Evolutionary conservation across 352 stramenopile species (phyloP).

Genomic region (Phytophthora tubulina): DNA sequence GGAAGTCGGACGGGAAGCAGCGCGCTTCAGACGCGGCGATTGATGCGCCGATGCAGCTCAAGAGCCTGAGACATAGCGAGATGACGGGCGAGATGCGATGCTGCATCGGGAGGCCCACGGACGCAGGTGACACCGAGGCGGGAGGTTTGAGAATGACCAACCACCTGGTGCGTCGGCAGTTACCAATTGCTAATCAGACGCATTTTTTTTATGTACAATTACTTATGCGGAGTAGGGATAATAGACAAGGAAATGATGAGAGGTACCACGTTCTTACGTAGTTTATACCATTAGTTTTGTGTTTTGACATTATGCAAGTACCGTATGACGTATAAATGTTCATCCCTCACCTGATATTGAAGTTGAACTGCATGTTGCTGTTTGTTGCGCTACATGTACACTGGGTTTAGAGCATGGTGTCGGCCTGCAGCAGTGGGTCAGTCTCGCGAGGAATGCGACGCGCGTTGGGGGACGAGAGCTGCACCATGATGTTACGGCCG

Average conservation of each 20-base stretch:
- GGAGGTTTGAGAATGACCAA: slow-evolving; percentile 19
- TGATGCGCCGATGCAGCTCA: neutral
- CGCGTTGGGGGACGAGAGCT: slow-evolving; percentile 33
- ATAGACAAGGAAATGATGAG: too few relatives aligned
- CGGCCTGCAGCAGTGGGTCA: slow-evolving; percentile 33
- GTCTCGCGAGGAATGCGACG: slow-evolving; percentile 33
- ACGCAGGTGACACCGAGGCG: neutral
- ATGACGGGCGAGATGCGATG: neutral
- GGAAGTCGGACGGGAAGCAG: slow-evolving; percentile 48
- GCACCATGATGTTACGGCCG: slow-evolving; percentile 34
- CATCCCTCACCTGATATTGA: slow-evolving; percentile 1
- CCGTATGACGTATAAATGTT: neutral
- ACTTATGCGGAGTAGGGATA: too few relatives aligned
- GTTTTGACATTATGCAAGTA: too few relatives aligned
- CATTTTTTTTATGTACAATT: neutral
- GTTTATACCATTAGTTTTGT: too few relatives aligned
- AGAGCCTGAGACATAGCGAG: slow-evolving; percentile 14
- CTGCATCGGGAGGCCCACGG: neutral
- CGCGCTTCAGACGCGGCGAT: slow-evolving; percentile 34
- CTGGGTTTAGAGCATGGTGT: slow-evolving; percentile 32
- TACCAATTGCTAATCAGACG: slow-evolving; percentile 12
- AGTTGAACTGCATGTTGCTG: slow-evolving; percentile 3
- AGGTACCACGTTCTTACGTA: too few relatives aligned
- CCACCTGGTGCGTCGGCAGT: neutral
- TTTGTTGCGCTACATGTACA: neutral